Evolutionary conservation across 805 yeast species (phyloP).

Genomic region (Lipomyces sp.): DNA sequence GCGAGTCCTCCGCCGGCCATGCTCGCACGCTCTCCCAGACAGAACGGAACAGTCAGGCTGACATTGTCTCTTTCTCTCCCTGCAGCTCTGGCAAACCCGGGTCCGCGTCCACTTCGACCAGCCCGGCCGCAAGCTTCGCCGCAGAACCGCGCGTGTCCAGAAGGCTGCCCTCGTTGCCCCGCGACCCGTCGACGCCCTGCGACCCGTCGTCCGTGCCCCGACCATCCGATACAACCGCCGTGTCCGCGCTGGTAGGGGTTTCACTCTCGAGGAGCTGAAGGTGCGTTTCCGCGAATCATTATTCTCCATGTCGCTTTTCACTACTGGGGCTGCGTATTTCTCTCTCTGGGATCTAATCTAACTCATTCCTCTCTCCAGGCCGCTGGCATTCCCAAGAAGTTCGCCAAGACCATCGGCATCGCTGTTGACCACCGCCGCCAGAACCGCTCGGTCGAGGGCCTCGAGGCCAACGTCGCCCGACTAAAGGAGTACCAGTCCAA

Average conservation of each 20-base stretch:
- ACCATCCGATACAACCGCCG: constrained; percentile 99
- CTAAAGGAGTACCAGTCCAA: constrained; percentile 94
- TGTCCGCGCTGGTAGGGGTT: constrained; percentile 99
- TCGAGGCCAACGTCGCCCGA: constrained; percentile 92
- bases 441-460: constrained; percentile 95
- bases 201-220: constrained; percentile 99
- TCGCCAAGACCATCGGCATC: constrained; percentile 98
- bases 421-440: constrained; percentile 99
- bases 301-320: too few species aligned
- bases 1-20: background rate
- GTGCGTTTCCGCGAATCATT: constrained; percentile 4
- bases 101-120: constrained; percentile 99
- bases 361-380: too few species aligned
- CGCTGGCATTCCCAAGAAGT: constrained; percentile 87
- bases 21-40: background rate
- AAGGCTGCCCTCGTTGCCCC: constrained; percentile 97
- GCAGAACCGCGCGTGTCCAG: constrained; percentile 90
- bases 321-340: too few species aligned
- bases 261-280: constrained; percentile 95
- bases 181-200: constrained; percentile 91
- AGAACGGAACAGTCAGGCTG: background rate
- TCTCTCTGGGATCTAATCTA: too few species aligned
- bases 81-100: constrained; percentile 97
- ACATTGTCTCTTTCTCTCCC: background rate
- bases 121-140: constrained; percentile 98